Evolutionary conservation across 306 rosid species (phyloP).

Genomic region (Vicia sativa): DNA sequence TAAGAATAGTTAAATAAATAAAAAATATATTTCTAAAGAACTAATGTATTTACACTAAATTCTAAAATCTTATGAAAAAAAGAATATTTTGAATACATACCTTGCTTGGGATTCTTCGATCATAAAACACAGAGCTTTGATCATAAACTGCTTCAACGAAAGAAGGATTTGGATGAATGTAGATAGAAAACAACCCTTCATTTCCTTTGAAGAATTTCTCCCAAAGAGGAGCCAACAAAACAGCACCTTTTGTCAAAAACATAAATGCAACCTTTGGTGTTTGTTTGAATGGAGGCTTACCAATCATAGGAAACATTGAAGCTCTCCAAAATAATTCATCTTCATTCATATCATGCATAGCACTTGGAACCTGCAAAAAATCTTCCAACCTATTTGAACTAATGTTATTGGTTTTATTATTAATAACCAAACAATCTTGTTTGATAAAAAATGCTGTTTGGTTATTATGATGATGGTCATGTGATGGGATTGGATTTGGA

Average conservation of each 20-base stretch:
- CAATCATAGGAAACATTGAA: conserved; percentile 53
- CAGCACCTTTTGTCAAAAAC: conserved; percentile 71
- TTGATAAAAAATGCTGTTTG: background rate
- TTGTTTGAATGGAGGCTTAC: conserved; percentile 42
- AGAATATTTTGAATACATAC: conserved; percentile 42
- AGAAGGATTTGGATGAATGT: conserved; percentile 67
- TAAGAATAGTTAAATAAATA: too few species aligned
- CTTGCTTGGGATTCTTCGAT: conserved; percentile 78
- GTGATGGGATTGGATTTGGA: conserved; percentile 15
- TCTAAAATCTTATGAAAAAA: background rate
- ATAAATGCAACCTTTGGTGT: conserved; percentile 76
- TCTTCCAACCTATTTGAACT: conserved; percentile 38
- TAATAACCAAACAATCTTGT: background rate
- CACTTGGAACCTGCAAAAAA: conserved; percentile 43
- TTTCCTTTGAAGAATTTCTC: conserved; percentile 71
- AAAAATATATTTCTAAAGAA: too few species aligned
- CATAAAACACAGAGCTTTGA: conserved; percentile 55
- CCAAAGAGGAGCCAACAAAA: conserved; percentile 79
- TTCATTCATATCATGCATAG: conserved; percentile 69
- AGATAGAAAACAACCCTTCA: conserved; percentile 62
- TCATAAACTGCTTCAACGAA: conserved; percentile 47
- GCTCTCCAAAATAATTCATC: conserved; percentile 83
- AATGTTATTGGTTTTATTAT: background rate
- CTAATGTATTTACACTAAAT: too few species aligned
- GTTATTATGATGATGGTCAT: background rate